Evolutionary conservation across 2,329 filamentous ascomycete species (phyloP).

Genomic region (Onygenales sp.): DNA sequence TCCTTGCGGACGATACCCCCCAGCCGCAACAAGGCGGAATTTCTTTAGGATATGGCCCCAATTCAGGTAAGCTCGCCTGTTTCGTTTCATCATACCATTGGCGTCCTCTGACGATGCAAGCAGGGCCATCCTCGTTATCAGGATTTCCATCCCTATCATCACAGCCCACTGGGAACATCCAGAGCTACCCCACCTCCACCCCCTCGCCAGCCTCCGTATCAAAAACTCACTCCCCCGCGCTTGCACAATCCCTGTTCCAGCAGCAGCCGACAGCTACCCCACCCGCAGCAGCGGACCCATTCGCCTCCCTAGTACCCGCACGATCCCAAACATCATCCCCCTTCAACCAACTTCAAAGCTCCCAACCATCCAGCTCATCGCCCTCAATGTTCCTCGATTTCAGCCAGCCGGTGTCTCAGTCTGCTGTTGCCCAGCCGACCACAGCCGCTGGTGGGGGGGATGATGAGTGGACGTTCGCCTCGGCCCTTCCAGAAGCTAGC

Average conservation of each 20-base stretch:
- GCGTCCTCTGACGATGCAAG: neutral
- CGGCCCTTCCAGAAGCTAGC: constrained; percentile 59
- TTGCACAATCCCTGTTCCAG: constrained; percentile 21
- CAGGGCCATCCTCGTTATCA: constrained; percentile 3
- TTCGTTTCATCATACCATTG: constrained; percentile 37
- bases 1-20: constrained; percentile 65
- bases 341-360: constrained; percentile 20
- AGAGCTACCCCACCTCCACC: constrained; percentile 51
- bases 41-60: constrained; percentile 58
- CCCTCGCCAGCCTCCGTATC: constrained; percentile 40
- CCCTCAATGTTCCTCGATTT: constrained; percentile 27
- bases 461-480: constrained; percentile 92
- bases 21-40: constrained; percentile 68
- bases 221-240: constrained; percentile 40
- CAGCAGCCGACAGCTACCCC: constrained; percentile 30
- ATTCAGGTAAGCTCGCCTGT: constrained; percentile 32
- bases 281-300: constrained; percentile 43
- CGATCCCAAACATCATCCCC: constrained; percentile 40
- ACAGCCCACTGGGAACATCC: constrained; percentile 38
- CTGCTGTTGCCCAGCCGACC: constrained; percentile 7
- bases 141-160: constrained; percentile 23
- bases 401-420: constrained; percentile 10
- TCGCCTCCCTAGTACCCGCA: constrained; percentile 47
- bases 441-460: constrained; percentile 45
- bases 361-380: constrained; percentile 12